Evolutionary conservation across 2,329 filamentous ascomycete genomes (phyloP).

Genomic region (Fusarium papillatum): DNA sequence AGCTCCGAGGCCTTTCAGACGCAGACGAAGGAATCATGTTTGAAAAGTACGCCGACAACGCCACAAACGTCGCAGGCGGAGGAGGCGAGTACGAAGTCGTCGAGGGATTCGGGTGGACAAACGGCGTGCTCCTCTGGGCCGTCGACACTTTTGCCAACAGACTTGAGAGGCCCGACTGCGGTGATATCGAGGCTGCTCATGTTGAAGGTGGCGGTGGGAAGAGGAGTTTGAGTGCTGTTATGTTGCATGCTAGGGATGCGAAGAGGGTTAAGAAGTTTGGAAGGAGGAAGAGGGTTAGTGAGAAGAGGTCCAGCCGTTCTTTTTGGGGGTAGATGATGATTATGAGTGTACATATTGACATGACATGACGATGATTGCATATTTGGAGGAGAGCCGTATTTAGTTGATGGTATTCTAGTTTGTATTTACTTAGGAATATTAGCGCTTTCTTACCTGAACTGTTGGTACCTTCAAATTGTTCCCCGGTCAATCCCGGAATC

Average conservation of each 20-base stretch:
- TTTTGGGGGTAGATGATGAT: conserved; percentile 18
- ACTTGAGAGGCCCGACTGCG: conserved; percentile 68
- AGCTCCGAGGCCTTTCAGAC: conserved; percentile 59
- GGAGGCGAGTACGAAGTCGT: conserved; percentile 79
- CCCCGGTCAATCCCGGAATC: not conserved
- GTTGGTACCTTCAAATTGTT: not conserved
- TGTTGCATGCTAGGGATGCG: conserved; percentile 61
- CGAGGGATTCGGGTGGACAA: conserved; percentile 79
- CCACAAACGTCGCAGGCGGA: conserved; percentile 71
- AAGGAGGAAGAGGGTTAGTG: conserved; percentile 27
- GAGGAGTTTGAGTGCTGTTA: conserved; percentile 57
- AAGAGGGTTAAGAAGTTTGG: conserved; percentile 63
- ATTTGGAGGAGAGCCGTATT: not conserved
- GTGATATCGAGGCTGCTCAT: conserved; percentile 60
- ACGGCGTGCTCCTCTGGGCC: conserved; percentile 77
- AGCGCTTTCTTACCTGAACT: not conserved
- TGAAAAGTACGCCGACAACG: conserved; percentile 75
- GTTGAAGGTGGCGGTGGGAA: conserved; percentile 43
- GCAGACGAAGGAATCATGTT: conserved; percentile 73
- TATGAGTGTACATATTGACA: not conserved
- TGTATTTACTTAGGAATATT: not conserved
- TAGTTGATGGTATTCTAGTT: not conserved
- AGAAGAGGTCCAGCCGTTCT: conserved; percentile 32
- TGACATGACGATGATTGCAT: conserved; percentile 1
- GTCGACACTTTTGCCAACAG: conserved; percentile 72